These are phyloP conservation scores for Monilinia aucupariae DNA, from an alignment of 2,329 filamentous ascomycete species.

Conservation along the genomic window DNA sequence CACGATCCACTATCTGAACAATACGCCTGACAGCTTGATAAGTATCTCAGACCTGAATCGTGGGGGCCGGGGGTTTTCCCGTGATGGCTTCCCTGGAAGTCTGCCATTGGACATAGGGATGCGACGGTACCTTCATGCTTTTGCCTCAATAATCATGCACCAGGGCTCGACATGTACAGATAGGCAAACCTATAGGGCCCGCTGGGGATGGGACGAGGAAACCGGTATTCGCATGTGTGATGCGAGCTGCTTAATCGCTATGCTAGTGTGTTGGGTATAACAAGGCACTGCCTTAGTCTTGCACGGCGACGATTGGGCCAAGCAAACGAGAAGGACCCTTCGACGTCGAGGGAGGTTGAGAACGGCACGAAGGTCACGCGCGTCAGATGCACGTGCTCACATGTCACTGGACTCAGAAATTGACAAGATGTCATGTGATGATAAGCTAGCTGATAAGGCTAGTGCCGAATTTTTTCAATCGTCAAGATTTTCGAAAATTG, in stretches of 20 bases:
- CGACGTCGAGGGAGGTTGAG: not conserved
- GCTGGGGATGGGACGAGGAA: not conserved
- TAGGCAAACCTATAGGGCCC: not conserved
- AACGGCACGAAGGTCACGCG: not conserved
- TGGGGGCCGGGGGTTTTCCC: not conserved
- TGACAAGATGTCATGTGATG: not conserved
- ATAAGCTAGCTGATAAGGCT: slow-evolving; percentile 10
- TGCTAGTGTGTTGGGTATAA: not conserved
- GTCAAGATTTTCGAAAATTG: slow-evolving; percentile 8
- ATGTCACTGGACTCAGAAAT: not conserved
- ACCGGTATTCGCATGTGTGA: not conserved
- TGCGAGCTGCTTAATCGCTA: slow-evolving; percentile 6
- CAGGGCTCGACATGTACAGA: not conserved
- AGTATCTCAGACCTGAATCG: not conserved
- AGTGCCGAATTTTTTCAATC: slow-evolving; percentile 9
- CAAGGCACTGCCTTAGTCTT: not conserved
- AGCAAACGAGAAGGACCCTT: not conserved
- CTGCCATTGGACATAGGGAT: not conserved
- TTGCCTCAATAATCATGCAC: not conserved
- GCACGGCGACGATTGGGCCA: not conserved
- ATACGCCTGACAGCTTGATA: not conserved
- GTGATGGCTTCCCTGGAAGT: not conserved
- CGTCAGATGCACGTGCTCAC: not conserved
- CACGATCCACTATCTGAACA: not conserved
- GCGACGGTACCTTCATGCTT: not conserved